These are phyloP conservation scores for Primulina eburnea DNA, from an alignment of 257 asterid species.

Conservation along the genomic window DNA sequence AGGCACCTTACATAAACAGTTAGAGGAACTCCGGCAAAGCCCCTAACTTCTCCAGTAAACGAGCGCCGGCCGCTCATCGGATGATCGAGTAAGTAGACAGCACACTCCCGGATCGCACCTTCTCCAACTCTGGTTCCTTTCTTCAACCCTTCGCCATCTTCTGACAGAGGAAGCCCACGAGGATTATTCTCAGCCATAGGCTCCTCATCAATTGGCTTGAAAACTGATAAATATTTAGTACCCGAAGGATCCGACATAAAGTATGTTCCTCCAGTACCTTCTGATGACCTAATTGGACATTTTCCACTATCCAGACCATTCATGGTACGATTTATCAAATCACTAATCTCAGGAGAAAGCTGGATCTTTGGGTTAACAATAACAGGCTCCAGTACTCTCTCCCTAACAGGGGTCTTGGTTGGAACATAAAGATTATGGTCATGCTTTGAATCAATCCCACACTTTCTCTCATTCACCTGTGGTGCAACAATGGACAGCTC, in stretches of 20 bases:
- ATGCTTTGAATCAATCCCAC: slow-evolving; percentile 29
- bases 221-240: slow-evolving; percentile 62
- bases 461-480: slow-evolving; percentile 28
- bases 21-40: slow-evolving; percentile 86
- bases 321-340: slow-evolving; percentile 52
- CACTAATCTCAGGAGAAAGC: slow-evolving; percentile 46
- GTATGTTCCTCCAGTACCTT: slow-evolving; percentile 95
- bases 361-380: slow-evolving; percentile 63
- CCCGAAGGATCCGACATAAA: slow-evolving; percentile 68
- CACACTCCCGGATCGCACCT: slow-evolving; percentile 88
- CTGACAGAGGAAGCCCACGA: slow-evolving; percentile 76
- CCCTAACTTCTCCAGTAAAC: slow-evolving; percentile 48
- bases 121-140: slow-evolving; percentile 93
- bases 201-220: slow-evolving; percentile 90
- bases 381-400: slow-evolving; percentile 57
- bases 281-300: slow-evolving; percentile 65
- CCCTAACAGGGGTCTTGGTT: slow-evolving; percentile 41
- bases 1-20: slow-evolving; percentile 63
- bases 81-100: slow-evolving; percentile 81
- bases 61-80: slow-evolving; percentile 74
- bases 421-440: slow-evolving; percentile 33
- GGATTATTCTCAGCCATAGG: slow-evolving; percentile 92
- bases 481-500: slow-evolving; percentile 67
- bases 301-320: slow-evolving; percentile 60
- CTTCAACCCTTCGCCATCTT: slow-evolving; percentile 85